Conservation (phyloP, 2,329 filamentous ascomycete genomes). For the Verticillium dahliae region DNA sequence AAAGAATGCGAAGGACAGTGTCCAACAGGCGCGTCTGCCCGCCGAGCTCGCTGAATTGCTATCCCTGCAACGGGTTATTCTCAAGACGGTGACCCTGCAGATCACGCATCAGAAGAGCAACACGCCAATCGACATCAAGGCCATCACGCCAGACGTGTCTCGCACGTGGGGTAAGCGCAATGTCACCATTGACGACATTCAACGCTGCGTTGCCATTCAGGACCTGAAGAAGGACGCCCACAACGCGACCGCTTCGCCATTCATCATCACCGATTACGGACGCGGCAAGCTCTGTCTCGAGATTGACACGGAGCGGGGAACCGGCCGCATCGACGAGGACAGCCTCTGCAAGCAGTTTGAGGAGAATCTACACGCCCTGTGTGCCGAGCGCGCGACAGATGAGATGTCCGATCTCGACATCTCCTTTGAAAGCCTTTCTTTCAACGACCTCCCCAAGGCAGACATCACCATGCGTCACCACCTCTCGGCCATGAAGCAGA, state of each 20-base stretch:
- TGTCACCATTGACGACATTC: slow-evolving; percentile 60
- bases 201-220: slow-evolving; percentile 60
- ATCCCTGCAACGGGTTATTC: slow-evolving; percentile 58
- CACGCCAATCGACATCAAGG: slow-evolving; percentile 56
- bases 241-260: slow-evolving; percentile 22
- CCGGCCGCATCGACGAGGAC: slow-evolving; percentile 39
- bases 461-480: slow-evolving; percentile 45
- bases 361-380: slow-evolving; percentile 39
- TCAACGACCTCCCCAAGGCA: slow-evolving; percentile 44
- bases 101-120: slow-evolving; percentile 60
- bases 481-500: slow-evolving; percentile 34
- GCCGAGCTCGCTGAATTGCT: slow-evolving; percentile 52
- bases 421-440: slow-evolving; percentile 39
- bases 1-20: slow-evolving; percentile 18
- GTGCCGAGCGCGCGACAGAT: slow-evolving; percentile 26
- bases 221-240: slow-evolving; percentile 29
- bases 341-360: slow-evolving; percentile 49
- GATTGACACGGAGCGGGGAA: slow-evolving; percentile 31
- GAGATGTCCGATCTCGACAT: slow-evolving; percentile 24
- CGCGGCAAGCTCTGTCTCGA: slow-evolving; percentile 53
- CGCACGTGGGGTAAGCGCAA: slow-evolving; percentile 66
- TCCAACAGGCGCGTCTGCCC: slow-evolving; percentile 30
- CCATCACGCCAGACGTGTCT: slow-evolving; percentile 56
- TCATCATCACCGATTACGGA: slow-evolving; percentile 45
- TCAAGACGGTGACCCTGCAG: slow-evolving; percentile 63